Conservation (phyloP, 2,329 filamentous ascomycete genomes). For the Trichoderma sp. region DNA sequence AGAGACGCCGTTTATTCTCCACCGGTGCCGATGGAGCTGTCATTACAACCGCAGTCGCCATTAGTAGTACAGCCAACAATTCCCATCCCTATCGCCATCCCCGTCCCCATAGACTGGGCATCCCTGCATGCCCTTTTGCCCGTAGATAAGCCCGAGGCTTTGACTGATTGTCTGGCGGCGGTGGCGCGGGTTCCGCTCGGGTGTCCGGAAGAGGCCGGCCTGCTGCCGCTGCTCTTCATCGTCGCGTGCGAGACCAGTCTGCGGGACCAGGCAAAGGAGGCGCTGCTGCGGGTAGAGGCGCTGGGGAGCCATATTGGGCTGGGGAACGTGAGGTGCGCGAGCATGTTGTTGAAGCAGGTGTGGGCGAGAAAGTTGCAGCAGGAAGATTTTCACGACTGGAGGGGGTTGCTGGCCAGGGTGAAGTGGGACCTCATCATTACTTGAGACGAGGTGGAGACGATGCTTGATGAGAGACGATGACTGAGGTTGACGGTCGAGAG, state of each 20-base stretch:
- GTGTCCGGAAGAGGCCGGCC: slow-evolving; percentile 9
- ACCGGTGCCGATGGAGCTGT: not conserved
- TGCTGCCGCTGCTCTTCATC: slow-evolving; percentile 13
- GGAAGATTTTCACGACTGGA: not conserved
- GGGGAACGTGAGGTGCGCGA: slow-evolving; percentile 2
- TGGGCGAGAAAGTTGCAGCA: not conserved
- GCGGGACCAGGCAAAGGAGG: not conserved
- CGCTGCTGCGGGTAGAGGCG: not conserved
- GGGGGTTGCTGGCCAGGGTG: not conserved
- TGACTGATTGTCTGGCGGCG: slow-evolving; percentile 7
- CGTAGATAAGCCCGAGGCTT: not conserved
- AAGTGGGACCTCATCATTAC: slow-evolving; percentile 17
- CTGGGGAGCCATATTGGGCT: slow-evolving; percentile 13
- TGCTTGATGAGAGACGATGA: not conserved
- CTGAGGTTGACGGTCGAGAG: not conserved
- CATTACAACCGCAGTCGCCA: not conserved
- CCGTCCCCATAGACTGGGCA: not conserved
- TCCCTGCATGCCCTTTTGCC: slow-evolving; percentile 10
- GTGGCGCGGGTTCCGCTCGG: slow-evolving; percentile 8
- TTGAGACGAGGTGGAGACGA: not conserved
- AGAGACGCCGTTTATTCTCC: not conserved
- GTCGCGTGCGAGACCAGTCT: not conserved
- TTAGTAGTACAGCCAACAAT: not conserved
- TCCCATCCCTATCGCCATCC: no score
- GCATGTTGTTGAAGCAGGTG: slow-evolving; percentile 1